These are phyloP conservation scores for Buddleja alternifolia DNA, from an alignment of 257 asterid genomes.

Conservation along the genomic window DNA sequence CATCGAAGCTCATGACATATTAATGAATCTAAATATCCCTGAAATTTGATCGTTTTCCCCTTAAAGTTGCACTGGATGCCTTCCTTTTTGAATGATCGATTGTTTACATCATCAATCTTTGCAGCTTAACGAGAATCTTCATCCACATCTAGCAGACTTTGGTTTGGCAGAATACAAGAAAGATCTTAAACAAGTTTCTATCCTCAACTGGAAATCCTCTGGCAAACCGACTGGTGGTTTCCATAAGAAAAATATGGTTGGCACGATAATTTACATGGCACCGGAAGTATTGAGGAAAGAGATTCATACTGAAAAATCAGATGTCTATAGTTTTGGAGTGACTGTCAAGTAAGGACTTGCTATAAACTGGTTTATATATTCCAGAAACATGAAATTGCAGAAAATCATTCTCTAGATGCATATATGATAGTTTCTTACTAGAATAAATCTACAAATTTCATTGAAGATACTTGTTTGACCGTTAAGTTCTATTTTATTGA, in stretches of 20 bases:
- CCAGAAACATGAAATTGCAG: conserved; percentile 1
- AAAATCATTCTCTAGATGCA: conserved; percentile 2
- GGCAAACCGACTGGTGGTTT: conserved; percentile 99
- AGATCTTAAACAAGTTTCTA: conserved; percentile 74
- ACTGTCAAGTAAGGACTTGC: conserved; percentile 71
- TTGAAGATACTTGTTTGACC: background rate
- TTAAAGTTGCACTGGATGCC: background rate
- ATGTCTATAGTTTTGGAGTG: conserved; percentile 92
- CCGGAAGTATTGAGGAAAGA: conserved; percentile 92
- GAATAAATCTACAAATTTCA: background rate
- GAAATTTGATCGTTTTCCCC: background rate
- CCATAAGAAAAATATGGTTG: conserved; percentile 94
- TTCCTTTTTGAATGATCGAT: conserved; percentile 26
- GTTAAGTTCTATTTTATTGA: conserved; percentile 4
- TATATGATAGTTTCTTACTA: background rate
- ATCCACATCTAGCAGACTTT: conserved; percentile 84
- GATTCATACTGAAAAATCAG: conserved; percentile 89
- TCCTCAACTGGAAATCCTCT: conserved; percentile 72
- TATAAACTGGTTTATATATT: conserved; percentile 17
- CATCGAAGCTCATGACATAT: conserved; percentile 18
- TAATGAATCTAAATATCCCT: conserved; percentile 21
- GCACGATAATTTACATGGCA: conserved; percentile 96
- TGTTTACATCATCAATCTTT: conserved; percentile 27
- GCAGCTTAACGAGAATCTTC: conserved; percentile 73
- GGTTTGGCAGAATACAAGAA: conserved; percentile 85